phyloP scores from a whole-genome alignment of 768 basidiomycete species.

The Mycena filopes region DNA sequence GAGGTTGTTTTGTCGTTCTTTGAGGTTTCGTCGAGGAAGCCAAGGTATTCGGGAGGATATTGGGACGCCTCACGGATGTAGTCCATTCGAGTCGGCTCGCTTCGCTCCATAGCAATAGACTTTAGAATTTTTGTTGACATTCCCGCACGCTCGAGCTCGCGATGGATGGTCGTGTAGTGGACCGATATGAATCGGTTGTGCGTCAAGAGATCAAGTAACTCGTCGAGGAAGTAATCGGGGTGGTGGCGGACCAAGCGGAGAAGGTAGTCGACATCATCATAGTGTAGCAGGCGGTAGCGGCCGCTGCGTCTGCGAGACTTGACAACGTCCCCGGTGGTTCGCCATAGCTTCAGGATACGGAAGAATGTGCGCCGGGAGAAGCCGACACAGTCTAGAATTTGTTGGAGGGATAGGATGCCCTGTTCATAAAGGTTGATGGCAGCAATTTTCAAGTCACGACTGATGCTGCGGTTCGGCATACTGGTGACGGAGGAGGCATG shows the following conservation, averaged over 20 bases:
- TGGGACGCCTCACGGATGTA: constrained; percentile 40
- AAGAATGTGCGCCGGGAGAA: constrained; percentile 38
- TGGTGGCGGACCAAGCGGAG: constrained; percentile 27
- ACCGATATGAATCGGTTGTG: constrained; percentile 45
- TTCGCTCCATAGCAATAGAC: constrained; percentile 43
- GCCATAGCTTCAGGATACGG: constrained; percentile 38
- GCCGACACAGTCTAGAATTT: constrained; percentile 39
- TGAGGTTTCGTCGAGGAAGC: constrained; percentile 48
- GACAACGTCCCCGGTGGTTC: constrained; percentile 42
- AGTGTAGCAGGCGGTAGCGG: constrained; percentile 7
- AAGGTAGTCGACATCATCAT: constrained; percentile 38
- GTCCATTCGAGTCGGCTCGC: constrained; percentile 38
- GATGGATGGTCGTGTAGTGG: constrained; percentile 45
- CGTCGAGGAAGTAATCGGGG: constrained; percentile 48
- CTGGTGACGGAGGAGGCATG: no score
- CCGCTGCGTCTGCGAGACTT: background rate
- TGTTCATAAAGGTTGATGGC: constrained; percentile 39
- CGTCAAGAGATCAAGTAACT: constrained; percentile 39
- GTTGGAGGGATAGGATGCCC: constrained; percentile 30
- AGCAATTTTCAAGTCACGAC: constrained; percentile 42
- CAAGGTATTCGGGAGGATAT: constrained; percentile 44
- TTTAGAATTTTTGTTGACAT: constrained; percentile 41
- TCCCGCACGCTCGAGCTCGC: constrained; percentile 41
- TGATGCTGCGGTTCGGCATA: constrained; percentile 32
- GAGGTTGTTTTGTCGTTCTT: constrained; percentile 43